These are phyloP conservation scores for Ajuga reptans DNA, from an alignment of 305 asterid species.

Conservation along the genomic window DNA sequence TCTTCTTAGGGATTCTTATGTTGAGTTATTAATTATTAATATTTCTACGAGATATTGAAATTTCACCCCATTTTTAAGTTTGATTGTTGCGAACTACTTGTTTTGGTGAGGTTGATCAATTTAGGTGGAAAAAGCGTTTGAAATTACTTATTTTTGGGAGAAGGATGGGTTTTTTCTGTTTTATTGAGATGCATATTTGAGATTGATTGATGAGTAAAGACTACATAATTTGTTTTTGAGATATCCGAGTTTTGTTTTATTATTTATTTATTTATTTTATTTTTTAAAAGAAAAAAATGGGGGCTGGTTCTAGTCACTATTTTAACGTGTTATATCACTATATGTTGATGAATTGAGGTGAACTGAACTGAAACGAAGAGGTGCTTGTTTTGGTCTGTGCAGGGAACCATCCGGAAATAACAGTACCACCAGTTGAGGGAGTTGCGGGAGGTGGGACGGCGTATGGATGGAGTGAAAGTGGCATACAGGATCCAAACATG, in stretches of 20 bases:
- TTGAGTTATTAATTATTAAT: not conserved
- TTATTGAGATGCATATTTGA: slow-evolving; percentile 8
- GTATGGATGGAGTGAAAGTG: slow-evolving; percentile 81
- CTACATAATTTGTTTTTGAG: not conserved
- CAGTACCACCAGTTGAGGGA: slow-evolving; percentile 86
- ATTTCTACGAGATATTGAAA: not conserved
- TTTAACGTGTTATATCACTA: not conserved
- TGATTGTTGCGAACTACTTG: not conserved
- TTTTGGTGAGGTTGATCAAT: slow-evolving; percentile 11
- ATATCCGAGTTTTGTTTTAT: not conserved
- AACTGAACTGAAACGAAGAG: not conserved
- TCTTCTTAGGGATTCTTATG: not conserved
- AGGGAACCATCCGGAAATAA: slow-evolving; percentile 57
- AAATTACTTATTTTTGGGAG: not conserved
- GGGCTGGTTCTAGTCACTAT: not conserved
- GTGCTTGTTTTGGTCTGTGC: slow-evolving; percentile 18
- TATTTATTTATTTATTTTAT: too few species aligned
- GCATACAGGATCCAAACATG: slow-evolving; percentile 41
- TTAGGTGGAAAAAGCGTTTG: not conserved
- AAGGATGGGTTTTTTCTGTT: not conserved
- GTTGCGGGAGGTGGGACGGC: slow-evolving; percentile 98
- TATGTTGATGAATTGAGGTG: slow-evolving; percentile 8
- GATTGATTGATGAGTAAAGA: not conserved
- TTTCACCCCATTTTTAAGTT: not conserved
- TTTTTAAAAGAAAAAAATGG: too few species aligned